Base-by-base conservation (phyloP, 371 early-diverging fungal species). In the Mortierella sp. region DNA sequence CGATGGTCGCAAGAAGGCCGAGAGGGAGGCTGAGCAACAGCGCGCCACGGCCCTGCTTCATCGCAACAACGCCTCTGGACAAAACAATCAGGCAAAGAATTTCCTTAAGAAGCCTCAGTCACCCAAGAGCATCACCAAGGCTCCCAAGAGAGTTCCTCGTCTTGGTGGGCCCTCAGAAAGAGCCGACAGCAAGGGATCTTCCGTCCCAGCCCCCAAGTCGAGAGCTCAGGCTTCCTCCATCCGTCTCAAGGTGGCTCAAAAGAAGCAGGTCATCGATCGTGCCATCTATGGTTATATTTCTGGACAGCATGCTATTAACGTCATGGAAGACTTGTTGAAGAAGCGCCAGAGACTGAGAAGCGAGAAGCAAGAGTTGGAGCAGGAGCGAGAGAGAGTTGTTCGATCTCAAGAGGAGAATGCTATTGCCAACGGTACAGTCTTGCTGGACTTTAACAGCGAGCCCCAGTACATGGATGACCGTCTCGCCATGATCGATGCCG, bases 391-490 rank as follows among this genome's bases (percentile, higher is more conserved):
- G 69, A 86, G 88, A 11, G 89, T 93, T 7, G 90, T 91, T n/a
- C 76, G 85, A 53, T 89, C 89, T 4, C 90, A 92, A 63, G 88
- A 88, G 48, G 91, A 89, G 63, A 77, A 81, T 8, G 88, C 88
- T 2, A 88, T 89, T 16, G 65, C 67, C 63, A 86, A 78, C 9
- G 90, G 88, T 3, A 76, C 87, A 28, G 70, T 87, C 11, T 77
- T 88, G 83, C 86, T 87, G 32, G 86, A 87, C 65, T 87, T 90
- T 68, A 86, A 91, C 0, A 84, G 89, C 32, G 86, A 88, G 33
- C 88, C 89, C 9, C 90, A 90, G 82, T 89, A 94, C 65, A 92
- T 93, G 86, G 94, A 95, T 69, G 96, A 95, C 55, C 92, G 95
- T 10, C 87, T 97, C 48, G 92, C 92, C 40, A 88, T 93, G 62